phyloP scores from a whole-genome alignment of 2,329 filamentous ascomycete species.

The Myrmaecium sp. region DNA sequence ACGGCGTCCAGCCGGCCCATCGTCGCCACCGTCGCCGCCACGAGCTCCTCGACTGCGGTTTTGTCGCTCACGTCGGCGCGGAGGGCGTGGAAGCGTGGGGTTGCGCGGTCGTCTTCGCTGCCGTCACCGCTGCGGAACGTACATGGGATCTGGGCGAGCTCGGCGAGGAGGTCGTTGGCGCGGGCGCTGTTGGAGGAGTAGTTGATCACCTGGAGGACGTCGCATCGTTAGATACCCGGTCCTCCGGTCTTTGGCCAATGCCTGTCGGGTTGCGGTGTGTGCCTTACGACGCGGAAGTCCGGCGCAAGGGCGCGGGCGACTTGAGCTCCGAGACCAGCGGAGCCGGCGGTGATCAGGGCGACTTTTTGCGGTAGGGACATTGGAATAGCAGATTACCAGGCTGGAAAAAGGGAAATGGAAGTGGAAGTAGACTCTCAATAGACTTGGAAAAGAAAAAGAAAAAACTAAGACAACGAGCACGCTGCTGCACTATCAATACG shows the following conservation, averaged over 20 bases:
- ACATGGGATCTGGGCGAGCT: constrained; percentile 22
- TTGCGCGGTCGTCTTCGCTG: constrained; percentile 9
- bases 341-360: constrained; percentile 30
- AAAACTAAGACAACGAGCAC: too few relatives aligned
- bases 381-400: too few relatives aligned
- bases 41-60: constrained; percentile 24
- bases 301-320: constrained; percentile 29
- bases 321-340: constrained; percentile 31
- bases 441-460: too few relatives aligned
- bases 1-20: constrained; percentile 33
- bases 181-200: constrained; percentile 28
- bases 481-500: too few relatives aligned
- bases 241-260: neutral
- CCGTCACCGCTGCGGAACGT: constrained; percentile 8
- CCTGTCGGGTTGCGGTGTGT: neutral
- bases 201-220: constrained; percentile 24
- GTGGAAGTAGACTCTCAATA: too few relatives aligned
- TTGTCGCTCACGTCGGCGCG: constrained; percentile 29
- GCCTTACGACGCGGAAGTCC: constrained; percentile 27
- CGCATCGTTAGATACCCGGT: neutral
- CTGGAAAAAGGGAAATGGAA: too few relatives aligned
- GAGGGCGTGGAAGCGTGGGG: constrained; percentile 25
- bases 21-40: constrained; percentile 24
- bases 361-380: constrained; percentile 29
- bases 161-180: constrained; percentile 22